phyloP scores from a whole-genome alignment of 352 stramenopile species.

The Phytopythium boreale region DNA sequence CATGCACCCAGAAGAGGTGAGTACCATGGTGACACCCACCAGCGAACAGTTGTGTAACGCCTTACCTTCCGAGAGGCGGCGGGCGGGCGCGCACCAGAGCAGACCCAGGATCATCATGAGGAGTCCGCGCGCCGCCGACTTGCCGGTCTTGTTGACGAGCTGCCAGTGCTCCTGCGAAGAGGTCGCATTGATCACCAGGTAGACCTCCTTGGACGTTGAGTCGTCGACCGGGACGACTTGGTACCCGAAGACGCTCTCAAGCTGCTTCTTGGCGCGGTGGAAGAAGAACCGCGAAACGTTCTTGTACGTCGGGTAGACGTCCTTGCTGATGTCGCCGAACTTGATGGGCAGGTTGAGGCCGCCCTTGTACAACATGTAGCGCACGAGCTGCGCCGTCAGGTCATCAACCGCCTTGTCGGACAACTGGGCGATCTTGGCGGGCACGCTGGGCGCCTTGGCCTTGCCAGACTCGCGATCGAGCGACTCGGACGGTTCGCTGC shows the following conservation, averaged over 20 bases:
- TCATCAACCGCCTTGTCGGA: constrained; percentile 68
- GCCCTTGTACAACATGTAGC: constrained; percentile 86
- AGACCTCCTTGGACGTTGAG: constrained; percentile 59
- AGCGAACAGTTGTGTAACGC: background rate
- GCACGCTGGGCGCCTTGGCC: constrained; percentile 26
- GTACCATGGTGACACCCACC: background rate
- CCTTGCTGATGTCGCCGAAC: constrained; percentile 81
- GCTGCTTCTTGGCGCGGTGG: constrained; percentile 66
- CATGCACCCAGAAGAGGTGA: background rate
- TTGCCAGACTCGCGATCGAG: constrained; percentile 33
- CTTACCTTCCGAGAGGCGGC: constrained; percentile 69
- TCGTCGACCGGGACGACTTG: constrained; percentile 72
- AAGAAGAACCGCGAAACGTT: constrained; percentile 83
- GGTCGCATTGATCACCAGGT: constrained; percentile 73
- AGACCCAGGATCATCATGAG: constrained; percentile 82
- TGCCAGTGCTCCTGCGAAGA: constrained; percentile 72
- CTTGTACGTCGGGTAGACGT: constrained; percentile 78
- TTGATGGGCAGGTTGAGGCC: constrained; percentile 74
- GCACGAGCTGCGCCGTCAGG: constrained; percentile 69
- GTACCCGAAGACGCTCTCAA: constrained; percentile 78
- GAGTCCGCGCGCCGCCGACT: constrained; percentile 52
- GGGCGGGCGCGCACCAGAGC: constrained; percentile 69
- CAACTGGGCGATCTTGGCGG: constrained; percentile 44
- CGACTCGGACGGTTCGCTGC: constrained; percentile 20
- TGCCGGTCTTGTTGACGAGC: constrained; percentile 73